Conservation (phyloP, 78 protist genomes). For the Bigelowiella natans region DNA sequence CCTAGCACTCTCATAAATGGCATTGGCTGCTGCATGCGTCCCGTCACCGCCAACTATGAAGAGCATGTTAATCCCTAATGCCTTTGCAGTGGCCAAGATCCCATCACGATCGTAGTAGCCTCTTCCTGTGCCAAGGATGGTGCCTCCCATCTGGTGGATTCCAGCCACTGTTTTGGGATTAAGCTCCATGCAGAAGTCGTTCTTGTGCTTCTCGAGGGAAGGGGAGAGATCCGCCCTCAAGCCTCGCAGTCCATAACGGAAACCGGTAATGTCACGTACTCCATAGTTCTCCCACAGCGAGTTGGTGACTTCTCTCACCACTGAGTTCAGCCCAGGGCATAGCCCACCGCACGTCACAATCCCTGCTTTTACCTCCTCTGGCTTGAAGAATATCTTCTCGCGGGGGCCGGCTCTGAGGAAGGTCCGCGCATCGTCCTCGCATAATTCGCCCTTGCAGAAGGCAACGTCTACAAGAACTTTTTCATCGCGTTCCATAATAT, state of each 20-base stretch:
- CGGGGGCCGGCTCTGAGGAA: background rate
- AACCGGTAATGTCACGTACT: background rate
- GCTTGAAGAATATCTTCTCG: background rate
- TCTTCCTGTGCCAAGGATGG: background rate
- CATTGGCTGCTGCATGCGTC: background rate
- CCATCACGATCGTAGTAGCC: too few species aligned
- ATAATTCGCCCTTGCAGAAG: background rate
- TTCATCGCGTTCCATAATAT: background rate
- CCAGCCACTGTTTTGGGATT: too few species aligned
- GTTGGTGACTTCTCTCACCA: background rate
- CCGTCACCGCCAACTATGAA: background rate
- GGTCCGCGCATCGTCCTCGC: background rate
- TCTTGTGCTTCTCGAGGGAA: too few species aligned
- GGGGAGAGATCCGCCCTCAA: background rate
- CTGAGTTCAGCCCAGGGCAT: background rate
- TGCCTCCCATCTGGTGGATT: background rate
- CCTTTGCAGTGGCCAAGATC: too few species aligned
- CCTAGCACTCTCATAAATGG: background rate
- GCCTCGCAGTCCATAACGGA: background rate
- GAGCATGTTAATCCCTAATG: background rate
- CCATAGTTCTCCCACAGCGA: background rate
- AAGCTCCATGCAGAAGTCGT: too few species aligned
- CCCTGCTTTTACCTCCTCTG: background rate
- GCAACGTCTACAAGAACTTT: background rate
- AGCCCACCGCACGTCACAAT: constrained; percentile 2